phyloP scores from a whole-genome alignment of 345 rosid genomes.

The Eucalyptus marginata region DNA sequence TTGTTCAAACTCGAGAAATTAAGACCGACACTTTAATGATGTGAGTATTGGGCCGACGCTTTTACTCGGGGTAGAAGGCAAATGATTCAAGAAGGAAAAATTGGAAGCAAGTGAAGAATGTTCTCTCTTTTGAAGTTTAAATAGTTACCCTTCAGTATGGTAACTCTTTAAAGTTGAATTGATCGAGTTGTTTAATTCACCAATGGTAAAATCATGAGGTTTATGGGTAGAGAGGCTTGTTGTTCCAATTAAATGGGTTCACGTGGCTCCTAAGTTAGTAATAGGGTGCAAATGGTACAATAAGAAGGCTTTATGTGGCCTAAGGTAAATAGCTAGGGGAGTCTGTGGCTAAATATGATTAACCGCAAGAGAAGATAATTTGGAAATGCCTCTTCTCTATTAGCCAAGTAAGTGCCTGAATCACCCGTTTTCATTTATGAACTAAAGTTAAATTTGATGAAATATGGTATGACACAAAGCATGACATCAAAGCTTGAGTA shows the following conservation, averaged over 20 bases:
- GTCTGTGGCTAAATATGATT: neutral
- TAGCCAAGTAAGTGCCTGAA: neutral
- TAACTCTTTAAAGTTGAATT: no score
- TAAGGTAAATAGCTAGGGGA: neutral
- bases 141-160: no score
- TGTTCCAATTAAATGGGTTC: neutral
- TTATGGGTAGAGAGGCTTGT: neutral
- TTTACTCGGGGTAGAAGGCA: no score
- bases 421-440: neutral
- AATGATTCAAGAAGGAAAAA: no score
- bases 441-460: neutral
- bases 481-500: neutral
- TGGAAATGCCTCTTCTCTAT: neutral
- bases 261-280: neutral
- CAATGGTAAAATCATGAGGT: neutral
- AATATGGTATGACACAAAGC: neutral
- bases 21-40: no score
- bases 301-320: neutral
- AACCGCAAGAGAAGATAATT: neutral
- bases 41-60: no score
- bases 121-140: no score
- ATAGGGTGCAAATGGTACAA: neutral
- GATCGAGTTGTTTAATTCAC: neutral
- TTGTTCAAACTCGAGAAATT: no score
- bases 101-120: no score